These are phyloP conservation scores for Vicia sativa DNA, from an alignment of 306 rosid species.

Conservation along the genomic window DNA sequence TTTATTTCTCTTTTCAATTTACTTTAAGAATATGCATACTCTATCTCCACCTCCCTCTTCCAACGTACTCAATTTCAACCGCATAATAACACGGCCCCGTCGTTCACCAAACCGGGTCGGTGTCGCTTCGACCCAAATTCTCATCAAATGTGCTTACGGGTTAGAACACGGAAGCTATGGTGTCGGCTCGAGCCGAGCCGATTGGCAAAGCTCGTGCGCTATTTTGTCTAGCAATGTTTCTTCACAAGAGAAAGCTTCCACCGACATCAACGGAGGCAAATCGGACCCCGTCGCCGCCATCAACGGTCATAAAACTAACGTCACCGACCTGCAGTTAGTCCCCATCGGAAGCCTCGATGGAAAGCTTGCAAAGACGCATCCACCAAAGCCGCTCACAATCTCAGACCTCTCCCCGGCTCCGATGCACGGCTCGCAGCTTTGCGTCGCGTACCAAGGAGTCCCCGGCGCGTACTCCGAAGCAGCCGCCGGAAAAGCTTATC, in stretches of 20 bases:
- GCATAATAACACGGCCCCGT: slow-evolving; percentile 13
- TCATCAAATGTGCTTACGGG: slow-evolving; percentile 57
- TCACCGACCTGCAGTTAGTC: slow-evolving; percentile 61
- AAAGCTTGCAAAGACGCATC: slow-evolving; percentile 40
- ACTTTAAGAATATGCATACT: slow-evolving; percentile 52
- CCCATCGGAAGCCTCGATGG: slow-evolving; percentile 52
- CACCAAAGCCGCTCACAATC: slow-evolving; percentile 69
- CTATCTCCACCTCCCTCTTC: slow-evolving; percentile 53
- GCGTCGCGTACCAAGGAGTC: slow-evolving; percentile 95
- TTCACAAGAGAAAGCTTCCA: slow-evolving; percentile 55
- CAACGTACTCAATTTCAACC: slow-evolving; percentile 39
- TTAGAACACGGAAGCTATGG: slow-evolving; percentile 53
- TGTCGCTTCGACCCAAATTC: slow-evolving; percentile 33
- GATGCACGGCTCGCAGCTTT: slow-evolving; percentile 87
- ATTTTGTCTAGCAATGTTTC: slow-evolving; percentile 78
- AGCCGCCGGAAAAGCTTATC: slow-evolving; percentile 93
- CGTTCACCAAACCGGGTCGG: slow-evolving; percentile 27
- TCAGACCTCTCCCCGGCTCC: slow-evolving; percentile 94
- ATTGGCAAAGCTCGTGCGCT: slow-evolving; percentile 94
- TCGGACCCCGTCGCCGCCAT: slow-evolving; percentile 50
- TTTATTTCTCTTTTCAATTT: neutral
- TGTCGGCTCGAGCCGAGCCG: slow-evolving; percentile 59
- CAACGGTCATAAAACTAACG: slow-evolving; percentile 69
- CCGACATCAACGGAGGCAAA: slow-evolving; percentile 24
- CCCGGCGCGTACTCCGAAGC: slow-evolving; percentile 99